A percentile compares a stretch with the other conserved stretches of the same genome.
Conservation (phyloP, 179 eudicot species). For the Silene vulgaris region DNA sequence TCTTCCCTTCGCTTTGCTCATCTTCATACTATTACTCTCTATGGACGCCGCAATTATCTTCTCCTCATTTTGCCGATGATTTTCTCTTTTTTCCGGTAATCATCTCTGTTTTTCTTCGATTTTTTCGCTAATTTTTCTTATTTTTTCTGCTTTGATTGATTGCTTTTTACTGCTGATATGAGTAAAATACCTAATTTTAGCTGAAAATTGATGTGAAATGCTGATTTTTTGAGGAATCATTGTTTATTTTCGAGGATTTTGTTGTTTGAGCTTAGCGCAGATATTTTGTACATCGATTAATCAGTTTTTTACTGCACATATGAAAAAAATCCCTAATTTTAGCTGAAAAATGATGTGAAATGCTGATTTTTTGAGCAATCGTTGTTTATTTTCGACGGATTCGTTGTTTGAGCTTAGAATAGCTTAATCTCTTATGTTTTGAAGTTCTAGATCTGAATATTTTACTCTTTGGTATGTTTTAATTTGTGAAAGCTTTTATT, state of each 20-base stretch:
- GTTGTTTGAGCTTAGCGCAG: not conserved
- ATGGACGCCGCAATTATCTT: not conserved
- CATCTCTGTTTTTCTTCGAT: not conserved
- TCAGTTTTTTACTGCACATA: not conserved
- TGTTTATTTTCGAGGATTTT: not conserved
- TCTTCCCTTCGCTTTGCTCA: not conserved
- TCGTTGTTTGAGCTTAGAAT: not conserved
- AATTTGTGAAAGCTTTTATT: no score
- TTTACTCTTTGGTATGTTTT: not conserved
- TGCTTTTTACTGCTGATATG: not conserved
- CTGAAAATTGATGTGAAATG: not conserved
- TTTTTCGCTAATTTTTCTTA: not conserved
- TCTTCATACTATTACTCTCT: not conserved
- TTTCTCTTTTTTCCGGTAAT: not conserved
- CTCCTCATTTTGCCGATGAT: not conserved
- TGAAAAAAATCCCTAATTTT: no score
- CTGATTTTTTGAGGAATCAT: not conserved
- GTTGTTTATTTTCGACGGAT: not conserved
- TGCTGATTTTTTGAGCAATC: not conserved
- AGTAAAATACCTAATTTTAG: not conserved
- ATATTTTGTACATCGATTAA: not conserved
- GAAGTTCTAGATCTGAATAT: not conserved
- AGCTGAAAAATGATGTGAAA: not conserved
- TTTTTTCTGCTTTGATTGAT: not conserved
- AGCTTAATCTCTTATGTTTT: not conserved